Evolutionary conservation across 2,329 filamentous ascomycete species (phyloP), one percentile per base, ranked within the genome.

Genomic region (Pseudogymnoascus sp.): DNA sequence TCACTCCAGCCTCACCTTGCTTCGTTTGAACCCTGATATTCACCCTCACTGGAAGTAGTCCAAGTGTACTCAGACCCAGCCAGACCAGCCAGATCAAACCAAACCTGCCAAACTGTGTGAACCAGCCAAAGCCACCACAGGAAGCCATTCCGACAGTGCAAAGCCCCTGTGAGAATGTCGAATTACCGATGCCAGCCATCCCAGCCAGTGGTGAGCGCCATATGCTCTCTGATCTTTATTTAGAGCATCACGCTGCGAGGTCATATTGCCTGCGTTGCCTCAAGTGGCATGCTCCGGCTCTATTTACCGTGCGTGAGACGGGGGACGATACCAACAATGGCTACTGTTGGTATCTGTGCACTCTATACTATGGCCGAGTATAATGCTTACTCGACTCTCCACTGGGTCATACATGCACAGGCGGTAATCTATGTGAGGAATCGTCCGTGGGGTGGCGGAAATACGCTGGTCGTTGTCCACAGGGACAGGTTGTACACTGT

Each of bases 1-100:
- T 54, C 47, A 31, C 23, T 34, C 47, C 47, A 54, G 26, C 26
- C 26, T 54, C 47, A 34, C 47, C 47, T 34, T 54, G 47, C 26
- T 54, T 54, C 47, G 47, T 54, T 26, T 54, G 47, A 54, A 54
- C 47, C 26, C 26, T 54, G 47, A 54, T 54, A 54, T 54, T 54
- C 47, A 34, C 47, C 47, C 47, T 54, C 26, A 54, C 47, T 54
- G 47, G 47, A 18, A 31, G 47, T 12, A 54, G 47, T 54, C 26
- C n/a, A 31, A 7, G 45, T 10, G n/a, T 51, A 26, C 23, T 26
- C 45, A 18, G 26, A 31, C 47, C 47, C 21, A 54, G 47, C 45
- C 45, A 51, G 45, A 21, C 40, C 12, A 21, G 16, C 40, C 18
- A 45, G 40, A 40, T 2, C 39, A 16, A 16, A n/a, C 11, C 11